Evolutionary conservation across 345 rosid species (phyloP).

Genomic region (Moringa oleifera): DNA sequence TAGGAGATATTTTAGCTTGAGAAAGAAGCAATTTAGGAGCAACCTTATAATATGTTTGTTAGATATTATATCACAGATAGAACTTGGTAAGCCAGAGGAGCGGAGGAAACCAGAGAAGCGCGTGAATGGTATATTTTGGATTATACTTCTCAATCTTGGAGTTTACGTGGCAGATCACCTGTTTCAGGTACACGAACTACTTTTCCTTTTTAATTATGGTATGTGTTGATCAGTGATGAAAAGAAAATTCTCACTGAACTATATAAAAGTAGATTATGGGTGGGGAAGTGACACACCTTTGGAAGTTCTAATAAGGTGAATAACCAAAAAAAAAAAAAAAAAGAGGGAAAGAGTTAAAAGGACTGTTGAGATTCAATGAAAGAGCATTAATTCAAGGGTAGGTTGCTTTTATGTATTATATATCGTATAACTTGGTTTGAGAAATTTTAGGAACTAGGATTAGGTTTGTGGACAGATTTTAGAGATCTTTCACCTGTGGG

Average conservation of each 20-base stretch:
- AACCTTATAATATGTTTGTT: constrained; percentile 14
- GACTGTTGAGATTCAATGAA: too few relatives aligned
- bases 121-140: constrained; percentile 75
- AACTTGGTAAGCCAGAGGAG: constrained; percentile 45
- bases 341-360: too few relatives aligned
- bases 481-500: too few relatives aligned
- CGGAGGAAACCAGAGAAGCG: constrained; percentile 44
- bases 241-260: background rate
- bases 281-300: background rate
- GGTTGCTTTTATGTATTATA: too few relatives aligned
- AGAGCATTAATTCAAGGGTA: too few relatives aligned
- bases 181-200: constrained; percentile 46
- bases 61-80: constrained; percentile 62
- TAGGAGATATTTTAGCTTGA: background rate
- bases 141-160: constrained; percentile 79
- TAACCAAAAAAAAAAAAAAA: too few relatives aligned
- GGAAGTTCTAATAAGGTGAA: background rate
- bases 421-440: background rate
- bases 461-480: too few relatives aligned
- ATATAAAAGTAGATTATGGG: too few relatives aligned
- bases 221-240: background rate
- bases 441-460: too few relatives aligned
- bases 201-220: background rate
- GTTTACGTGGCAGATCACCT: constrained; percentile 71
- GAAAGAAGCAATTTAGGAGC: background rate